Conservation (phyloP, 1,284 basidiomycete species). For the Ustilago loliicola region DNA sequence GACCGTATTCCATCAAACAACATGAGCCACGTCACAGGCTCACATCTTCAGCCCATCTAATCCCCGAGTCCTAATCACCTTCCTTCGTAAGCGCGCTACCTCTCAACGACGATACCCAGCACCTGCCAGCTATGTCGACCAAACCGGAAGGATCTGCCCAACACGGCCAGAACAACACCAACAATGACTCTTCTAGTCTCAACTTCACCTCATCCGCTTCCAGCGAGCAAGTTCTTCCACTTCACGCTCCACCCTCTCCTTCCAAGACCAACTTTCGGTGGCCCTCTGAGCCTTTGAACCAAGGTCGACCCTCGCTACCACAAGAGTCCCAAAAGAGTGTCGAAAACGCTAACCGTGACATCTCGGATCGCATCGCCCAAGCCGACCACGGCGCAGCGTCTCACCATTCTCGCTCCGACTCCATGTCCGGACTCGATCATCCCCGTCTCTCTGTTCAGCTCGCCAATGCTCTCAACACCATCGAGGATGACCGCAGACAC, state of each 20-base stretch:
- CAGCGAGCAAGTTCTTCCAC: constrained; percentile 4
- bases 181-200: constrained; percentile 38
- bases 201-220: constrained; percentile 43
- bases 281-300: constrained; percentile 44
- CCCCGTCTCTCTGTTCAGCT: constrained; percentile 30
- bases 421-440: constrained; percentile 19
- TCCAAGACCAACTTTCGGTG: constrained; percentile 31
- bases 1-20: not conserved
- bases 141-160: not conserved
- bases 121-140: constrained; percentile 16
- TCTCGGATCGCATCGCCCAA: constrained; percentile 35
- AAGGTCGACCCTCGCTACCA: constrained; percentile 27
- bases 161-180: constrained; percentile 11
- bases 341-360: constrained; percentile 40
- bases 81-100: not conserved
- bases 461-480: constrained; percentile 17
- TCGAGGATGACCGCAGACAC: constrained; percentile 33
- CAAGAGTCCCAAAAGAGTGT: constrained; percentile 43
- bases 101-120: not conserved
- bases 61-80: not conserved
- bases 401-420: not conserved
- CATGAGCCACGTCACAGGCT: not conserved
- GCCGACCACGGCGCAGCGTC: constrained; percentile 31
- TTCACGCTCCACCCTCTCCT: constrained; percentile 11
- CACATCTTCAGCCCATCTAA: not conserved